Evolutionary conservation across 2,329 filamentous ascomycete genomes (phyloP).

Genomic region (Pestalotiopsis sp.): DNA sequence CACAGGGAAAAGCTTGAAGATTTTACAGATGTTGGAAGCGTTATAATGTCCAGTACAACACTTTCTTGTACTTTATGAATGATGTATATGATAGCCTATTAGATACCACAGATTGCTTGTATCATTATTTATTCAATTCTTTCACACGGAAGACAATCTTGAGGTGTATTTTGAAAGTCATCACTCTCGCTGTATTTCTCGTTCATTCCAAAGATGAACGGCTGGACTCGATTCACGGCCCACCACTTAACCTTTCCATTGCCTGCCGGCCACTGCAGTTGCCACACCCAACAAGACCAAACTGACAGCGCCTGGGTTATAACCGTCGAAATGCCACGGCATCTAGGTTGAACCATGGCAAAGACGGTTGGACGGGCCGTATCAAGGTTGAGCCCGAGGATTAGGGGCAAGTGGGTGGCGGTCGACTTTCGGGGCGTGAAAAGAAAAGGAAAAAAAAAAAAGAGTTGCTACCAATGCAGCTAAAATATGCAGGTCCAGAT

Average conservation of each 20-base stretch:
- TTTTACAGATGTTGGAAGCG: neutral
- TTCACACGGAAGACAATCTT: neutral
- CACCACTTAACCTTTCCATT: too few relatives aligned
- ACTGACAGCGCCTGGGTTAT: neutral
- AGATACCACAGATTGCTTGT: conserved; percentile 3
- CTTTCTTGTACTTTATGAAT: conserved; percentile 5
- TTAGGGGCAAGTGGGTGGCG: neutral
- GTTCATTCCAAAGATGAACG: too few relatives aligned
- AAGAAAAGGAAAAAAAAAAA: neutral
- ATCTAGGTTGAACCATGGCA: neutral
- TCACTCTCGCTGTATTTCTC: too few relatives aligned
- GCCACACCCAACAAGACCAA: too few relatives aligned
- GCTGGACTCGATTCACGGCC: too few relatives aligned
- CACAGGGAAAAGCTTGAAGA: neutral
- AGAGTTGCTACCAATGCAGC: neutral
- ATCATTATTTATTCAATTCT: neutral
- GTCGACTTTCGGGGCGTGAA: neutral
- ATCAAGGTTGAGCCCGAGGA: neutral
- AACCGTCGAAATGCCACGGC: neutral
- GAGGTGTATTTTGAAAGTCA: too few relatives aligned
- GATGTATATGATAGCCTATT: conserved; percentile 3
- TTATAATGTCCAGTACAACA: neutral
- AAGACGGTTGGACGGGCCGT: neutral
- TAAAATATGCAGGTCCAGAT: too few relatives aligned
- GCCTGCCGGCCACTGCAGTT: too few relatives aligned